phyloP scores from a whole-genome alignment of 345 rosid genomes.

The Eucalyptus virginea region DNA sequence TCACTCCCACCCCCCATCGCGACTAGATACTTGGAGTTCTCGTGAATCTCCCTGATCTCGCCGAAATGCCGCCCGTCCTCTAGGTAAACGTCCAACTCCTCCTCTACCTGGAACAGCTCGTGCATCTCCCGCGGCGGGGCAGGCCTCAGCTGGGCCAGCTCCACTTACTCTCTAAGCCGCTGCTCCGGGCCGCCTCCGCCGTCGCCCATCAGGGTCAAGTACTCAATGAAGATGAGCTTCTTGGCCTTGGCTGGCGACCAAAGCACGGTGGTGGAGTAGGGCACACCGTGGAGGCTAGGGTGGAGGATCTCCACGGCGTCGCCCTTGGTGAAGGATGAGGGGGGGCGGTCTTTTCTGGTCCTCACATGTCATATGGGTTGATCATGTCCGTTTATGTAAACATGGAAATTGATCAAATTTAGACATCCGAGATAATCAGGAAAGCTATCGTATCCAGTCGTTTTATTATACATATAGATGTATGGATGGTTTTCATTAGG shows the following conservation, averaged over 20 bases:
- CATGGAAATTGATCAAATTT: no score
- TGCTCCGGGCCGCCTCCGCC: not conserved
- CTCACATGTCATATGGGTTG: no score
- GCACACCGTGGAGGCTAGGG: not conserved
- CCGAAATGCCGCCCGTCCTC: slow-evolving; percentile 28
- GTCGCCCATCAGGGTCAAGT: not conserved
- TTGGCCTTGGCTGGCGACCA: slow-evolving; percentile 3
- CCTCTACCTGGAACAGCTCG: slow-evolving; percentile 10
- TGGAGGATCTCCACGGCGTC: slow-evolving; percentile 27
- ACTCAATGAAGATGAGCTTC: slow-evolving; percentile 10
- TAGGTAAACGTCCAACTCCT: slow-evolving; percentile 23
- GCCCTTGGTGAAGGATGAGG: slow-evolving; percentile 7
- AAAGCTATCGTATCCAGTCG: no score
- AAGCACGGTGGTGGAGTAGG: slow-evolving; percentile 21
- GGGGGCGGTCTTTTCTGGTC: not conserved
- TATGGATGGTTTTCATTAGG: no score
- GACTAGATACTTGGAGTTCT: slow-evolving; percentile 25
- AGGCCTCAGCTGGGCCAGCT: slow-evolving; percentile 10
- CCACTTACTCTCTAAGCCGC: slow-evolving; percentile 16
- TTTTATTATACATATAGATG: no score
- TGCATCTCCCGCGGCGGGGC: slow-evolving; percentile 11
- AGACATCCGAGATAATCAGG: no score
- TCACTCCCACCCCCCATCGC: not conserved
- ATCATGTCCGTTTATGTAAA: no score
- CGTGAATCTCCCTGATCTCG: slow-evolving; percentile 2